These are phyloP conservation scores for Juglanconis sp. DNA, from an alignment of 2,329 filamentous ascomycete species.

Conservation along the genomic window DNA sequence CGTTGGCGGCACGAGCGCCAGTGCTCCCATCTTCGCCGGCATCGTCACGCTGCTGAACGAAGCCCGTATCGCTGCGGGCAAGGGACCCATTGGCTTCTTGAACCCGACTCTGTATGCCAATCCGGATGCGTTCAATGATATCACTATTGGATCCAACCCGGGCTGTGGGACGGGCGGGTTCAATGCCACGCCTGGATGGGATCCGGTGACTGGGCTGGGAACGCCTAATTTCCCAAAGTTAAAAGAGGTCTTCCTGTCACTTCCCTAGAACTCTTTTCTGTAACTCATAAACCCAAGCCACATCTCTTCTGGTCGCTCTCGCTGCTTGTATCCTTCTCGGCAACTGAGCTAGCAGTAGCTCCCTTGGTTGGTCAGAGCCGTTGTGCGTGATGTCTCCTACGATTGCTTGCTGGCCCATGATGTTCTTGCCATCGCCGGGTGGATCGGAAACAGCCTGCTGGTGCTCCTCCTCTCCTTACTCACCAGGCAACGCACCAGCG, in stretches of 20 bases:
- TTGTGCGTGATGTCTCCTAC: too few relatives aligned
- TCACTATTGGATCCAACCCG: constrained; percentile 22
- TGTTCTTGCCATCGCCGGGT: too few relatives aligned
- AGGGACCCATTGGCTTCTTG: constrained; percentile 39
- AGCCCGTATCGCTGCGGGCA: constrained; percentile 33
- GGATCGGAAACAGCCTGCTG: too few relatives aligned
- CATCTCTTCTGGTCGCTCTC: neutral
- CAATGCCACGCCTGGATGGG: constrained; percentile 32
- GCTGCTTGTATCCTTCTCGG: too few relatives aligned
- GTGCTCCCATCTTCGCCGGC: constrained; percentile 38
- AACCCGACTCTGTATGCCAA: constrained; percentile 39
- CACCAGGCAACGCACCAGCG: too few relatives aligned
- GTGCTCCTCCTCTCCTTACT: too few relatives aligned
- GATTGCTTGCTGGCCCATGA: too few relatives aligned
- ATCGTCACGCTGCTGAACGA: constrained; percentile 43
- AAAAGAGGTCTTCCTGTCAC: constrained; percentile 4
- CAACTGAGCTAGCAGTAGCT: too few relatives aligned
- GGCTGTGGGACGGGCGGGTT: constrained; percentile 22
- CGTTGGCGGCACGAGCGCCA: constrained; percentile 33
- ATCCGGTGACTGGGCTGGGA: constrained; percentile 30
- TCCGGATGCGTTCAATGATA: constrained; percentile 25
- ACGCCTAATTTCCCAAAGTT: constrained; percentile 23
- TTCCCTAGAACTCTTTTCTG: neutral
- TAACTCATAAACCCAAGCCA: neutral
- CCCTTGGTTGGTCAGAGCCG: too few relatives aligned